Evolutionary conservation across 1,139 yeast species (phyloP).

Genomic region (Nadsonia starkeyi-henricii): DNA sequence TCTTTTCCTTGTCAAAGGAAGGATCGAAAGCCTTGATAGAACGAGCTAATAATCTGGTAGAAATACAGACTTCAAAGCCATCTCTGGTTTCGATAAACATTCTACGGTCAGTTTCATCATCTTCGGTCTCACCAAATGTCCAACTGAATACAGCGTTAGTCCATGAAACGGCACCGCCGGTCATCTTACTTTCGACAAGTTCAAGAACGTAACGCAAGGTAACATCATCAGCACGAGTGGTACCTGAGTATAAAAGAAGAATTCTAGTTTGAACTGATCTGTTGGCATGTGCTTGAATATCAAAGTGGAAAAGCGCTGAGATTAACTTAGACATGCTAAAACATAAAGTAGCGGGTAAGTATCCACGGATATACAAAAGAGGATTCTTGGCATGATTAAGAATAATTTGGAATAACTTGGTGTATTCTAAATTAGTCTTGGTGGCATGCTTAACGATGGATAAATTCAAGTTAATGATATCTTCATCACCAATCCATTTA

Average conservation of each 20-base stretch:
- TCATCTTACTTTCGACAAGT: slow-evolving; percentile 38
- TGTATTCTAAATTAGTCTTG: slow-evolving; percentile 30
- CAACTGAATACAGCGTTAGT: slow-evolving; percentile 43
- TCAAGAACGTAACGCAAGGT: slow-evolving; percentile 43
- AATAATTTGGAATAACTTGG: slow-evolving; percentile 50
- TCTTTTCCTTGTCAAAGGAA: background rate
- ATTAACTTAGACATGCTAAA: slow-evolving; percentile 11
- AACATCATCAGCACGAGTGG: slow-evolving; percentile 46
- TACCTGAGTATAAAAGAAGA: slow-evolving; percentile 45
- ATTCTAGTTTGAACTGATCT: slow-evolving; percentile 34
- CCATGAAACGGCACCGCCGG: slow-evolving; percentile 35
- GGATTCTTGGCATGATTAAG: slow-evolving; percentile 33
- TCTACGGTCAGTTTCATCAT: slow-evolving; percentile 13
- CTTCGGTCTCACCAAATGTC: slow-evolving; percentile 34
- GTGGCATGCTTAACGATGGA: slow-evolving; percentile 27
- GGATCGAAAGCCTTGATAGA: background rate
- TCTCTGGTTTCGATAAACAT: slow-evolving; percentile 35
- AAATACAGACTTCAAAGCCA: slow-evolving; percentile 32
- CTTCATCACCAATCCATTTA: slow-evolving; percentile 33
- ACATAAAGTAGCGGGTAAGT: slow-evolving; percentile 5
- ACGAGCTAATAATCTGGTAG: background rate
- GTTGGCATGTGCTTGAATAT: slow-evolving; percentile 36
- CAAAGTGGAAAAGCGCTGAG: slow-evolving; percentile 22
- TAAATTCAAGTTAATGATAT: slow-evolving; percentile 32
- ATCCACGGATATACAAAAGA: slow-evolving; percentile 1